These are phyloP conservation scores for Populus simonii DNA, from an alignment of 345 rosid species.

Conservation along the genomic window DNA sequence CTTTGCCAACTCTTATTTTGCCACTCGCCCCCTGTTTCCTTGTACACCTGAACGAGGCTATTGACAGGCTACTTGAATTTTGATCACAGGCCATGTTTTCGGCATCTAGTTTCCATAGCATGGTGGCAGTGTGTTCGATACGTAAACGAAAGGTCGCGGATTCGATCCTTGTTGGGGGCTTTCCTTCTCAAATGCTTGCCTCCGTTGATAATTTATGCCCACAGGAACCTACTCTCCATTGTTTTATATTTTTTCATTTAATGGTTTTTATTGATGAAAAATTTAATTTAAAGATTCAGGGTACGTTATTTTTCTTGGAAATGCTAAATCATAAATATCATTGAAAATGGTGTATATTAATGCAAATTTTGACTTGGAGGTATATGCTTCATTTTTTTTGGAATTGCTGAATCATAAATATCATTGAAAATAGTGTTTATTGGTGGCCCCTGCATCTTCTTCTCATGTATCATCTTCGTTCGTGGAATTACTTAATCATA, in stretches of 20 bases:
- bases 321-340: not conserved
- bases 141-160: constrained; percentile 99
- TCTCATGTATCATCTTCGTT: no score
- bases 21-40: not conserved
- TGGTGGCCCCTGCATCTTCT: not conserved
- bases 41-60: not conserved
- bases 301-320: not conserved
- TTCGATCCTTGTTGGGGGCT: constrained; percentile 70
- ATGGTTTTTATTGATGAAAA: not conserved
- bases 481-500: no score
- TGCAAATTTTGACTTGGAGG: no score
- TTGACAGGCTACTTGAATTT: no score
- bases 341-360: not conserved
- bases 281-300: not conserved
- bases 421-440: not conserved
- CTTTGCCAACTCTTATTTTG: not conserved
- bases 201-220: not conserved
- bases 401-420: not conserved
- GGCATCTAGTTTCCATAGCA: constrained; percentile 48
- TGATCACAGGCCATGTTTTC: no score
- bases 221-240: not conserved
- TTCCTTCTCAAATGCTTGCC: not conserved
- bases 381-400: rapidly evolving
- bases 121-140: constrained; percentile 99
- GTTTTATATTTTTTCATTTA: not conserved